Evolutionary conservation across 2,329 filamentous ascomycete species (phyloP), one percentile per base, ranked within the genome.

Genomic region (Paramyrothecium sp.): DNA sequence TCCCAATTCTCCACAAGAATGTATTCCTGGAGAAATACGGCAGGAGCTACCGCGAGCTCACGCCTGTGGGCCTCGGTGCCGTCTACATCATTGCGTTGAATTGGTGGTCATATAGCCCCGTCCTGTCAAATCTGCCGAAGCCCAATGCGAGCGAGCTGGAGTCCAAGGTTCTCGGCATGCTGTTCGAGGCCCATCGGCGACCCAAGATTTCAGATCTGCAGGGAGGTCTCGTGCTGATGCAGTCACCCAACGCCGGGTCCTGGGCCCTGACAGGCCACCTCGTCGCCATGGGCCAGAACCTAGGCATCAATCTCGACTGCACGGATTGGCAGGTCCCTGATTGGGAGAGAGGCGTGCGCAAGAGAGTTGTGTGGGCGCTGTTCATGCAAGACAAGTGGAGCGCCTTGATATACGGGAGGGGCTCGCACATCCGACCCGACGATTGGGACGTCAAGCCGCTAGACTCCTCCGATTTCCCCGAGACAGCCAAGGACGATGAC

Each of bases 381-480:
- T 57, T 54, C 62, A 81, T 84, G 71, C 82, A 86, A 62, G 83
- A 86, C 61, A 83, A 80, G 66, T 85, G 79, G 82, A 77, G 79
- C 3, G 75, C 79, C 3, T 68, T 84, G 30, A 77, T 81, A 11
- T 78, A 81, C 63, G 82, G 82, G 7, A 75, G 82, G 48, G 80
- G 79, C 21, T 79, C 78, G 17, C 77, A 82, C 56, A 79, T 84
- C 51, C 74, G 73, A 7, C 66, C 71, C 3, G 72, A 73, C 16
- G 81, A 85, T 60, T 85, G 82, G 82, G 77, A 75, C 30, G 76
- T 84, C 3, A 70, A 53, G 41, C 58, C 60, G 23, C 59, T 65
- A 12, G 55, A 53, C 7, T 44, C 53, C 7, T 58, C 63, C 46
- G 67, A 69, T 51, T 66, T 67, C 44, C 64, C 66, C 22, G 67